phyloP scores from a whole-genome alignment of 306 rosid species.

The Quillaja saponaria region DNA sequence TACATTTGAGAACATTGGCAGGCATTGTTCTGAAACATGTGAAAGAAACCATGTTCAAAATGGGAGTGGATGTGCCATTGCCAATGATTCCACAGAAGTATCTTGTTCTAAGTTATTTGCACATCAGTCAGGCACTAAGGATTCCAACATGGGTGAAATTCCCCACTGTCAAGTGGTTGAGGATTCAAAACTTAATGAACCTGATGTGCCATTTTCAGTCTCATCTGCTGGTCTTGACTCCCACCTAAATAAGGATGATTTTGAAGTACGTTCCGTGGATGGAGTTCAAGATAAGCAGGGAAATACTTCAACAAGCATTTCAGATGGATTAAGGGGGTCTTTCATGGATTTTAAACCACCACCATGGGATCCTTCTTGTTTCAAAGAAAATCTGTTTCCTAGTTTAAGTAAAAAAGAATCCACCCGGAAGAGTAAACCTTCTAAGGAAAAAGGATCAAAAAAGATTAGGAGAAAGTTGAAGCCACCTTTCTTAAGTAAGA shows the following conservation, averaged over 20 bases:
- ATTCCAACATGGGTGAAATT: conserved; percentile 36
- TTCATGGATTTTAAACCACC: conserved; percentile 52
- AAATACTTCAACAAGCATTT: conserved; percentile 35
- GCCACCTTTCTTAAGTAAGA: conserved; percentile 48
- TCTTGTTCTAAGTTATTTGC: conserved; percentile 41
- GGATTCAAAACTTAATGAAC: conserved; percentile 38
- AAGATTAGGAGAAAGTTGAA: conserved; percentile 51
- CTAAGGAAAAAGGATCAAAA: conserved; percentile 56
- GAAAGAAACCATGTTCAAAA: conserved; percentile 25
- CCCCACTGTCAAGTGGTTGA: conserved; percentile 34
- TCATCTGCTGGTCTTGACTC: conserved; percentile 37
- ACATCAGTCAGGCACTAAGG: conserved; percentile 32
- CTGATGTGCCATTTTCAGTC: conserved; percentile 41
- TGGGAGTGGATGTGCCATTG: conserved; percentile 38
- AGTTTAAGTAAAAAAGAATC: conserved; percentile 42
- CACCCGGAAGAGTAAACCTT: conserved; percentile 44
- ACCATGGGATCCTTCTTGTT: conserved; percentile 61
- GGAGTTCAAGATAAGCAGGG: conserved; percentile 29
- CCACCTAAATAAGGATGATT: conserved; percentile 31
- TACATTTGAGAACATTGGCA: conserved; percentile 29
- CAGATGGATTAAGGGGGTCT: conserved; percentile 41
- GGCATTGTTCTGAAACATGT: conserved; percentile 31
- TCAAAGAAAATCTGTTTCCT: conserved; percentile 65
- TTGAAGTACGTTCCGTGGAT: conserved; percentile 29
- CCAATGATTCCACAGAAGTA: conserved; percentile 34